Evolutionary conservation across 345 rosid genomes (phyloP), one percentile per base, ranked within the genome.

Genomic region (Linum lewisii): DNA sequence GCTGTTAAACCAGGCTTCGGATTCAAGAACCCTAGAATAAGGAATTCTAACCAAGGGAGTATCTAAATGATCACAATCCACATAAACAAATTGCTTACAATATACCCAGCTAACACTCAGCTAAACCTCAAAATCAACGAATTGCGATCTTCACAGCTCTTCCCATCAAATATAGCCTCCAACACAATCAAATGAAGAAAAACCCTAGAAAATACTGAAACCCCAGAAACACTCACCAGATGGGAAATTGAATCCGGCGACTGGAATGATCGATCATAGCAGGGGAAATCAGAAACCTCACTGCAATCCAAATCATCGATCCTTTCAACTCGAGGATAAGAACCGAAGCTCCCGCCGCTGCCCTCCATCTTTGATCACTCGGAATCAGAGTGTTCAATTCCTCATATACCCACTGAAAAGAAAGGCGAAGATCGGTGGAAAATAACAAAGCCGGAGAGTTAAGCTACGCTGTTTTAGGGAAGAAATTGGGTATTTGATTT

Each of bases 331-430:
- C 42, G 15, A n/a, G 19, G 51, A 9, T 6, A 19, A n/a, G 71
- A 6, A 44, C 52, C n/a, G 13, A 50, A 47, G 55, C 63, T 53
- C 19, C 23, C 54, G 51, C 58, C 42, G 58, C 42, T 47, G 50
- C 24, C 72, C 57, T 72, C 82, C 82, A 80, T 80, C 3, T 13
- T 29, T 13, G 57, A 9, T 19, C 5, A 54, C 0, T 21, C 57
- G 10, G 57, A 24, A 54, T 42, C 13, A 42, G 47, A 29, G 47
- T 42, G 15, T 42, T 42, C 47, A 42, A 42, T 42, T 42, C 14
- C 47, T 42, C 18, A 42, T 42, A 42, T 16, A 42, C 14, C 47
- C 47, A 6, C 47, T 42, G 47, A 42, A 42, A n/a, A 11, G 16
- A 42, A 42, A 42, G 14, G 18, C 47, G 2, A 13, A 42, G 47